A percentile compares a stretch with the other conserved stretches of the same genome.
These are phyloP conservation scores for Hericium alpestre DNA, from an alignment of 768 basidiomycete species.

Conservation along the genomic window DNA sequence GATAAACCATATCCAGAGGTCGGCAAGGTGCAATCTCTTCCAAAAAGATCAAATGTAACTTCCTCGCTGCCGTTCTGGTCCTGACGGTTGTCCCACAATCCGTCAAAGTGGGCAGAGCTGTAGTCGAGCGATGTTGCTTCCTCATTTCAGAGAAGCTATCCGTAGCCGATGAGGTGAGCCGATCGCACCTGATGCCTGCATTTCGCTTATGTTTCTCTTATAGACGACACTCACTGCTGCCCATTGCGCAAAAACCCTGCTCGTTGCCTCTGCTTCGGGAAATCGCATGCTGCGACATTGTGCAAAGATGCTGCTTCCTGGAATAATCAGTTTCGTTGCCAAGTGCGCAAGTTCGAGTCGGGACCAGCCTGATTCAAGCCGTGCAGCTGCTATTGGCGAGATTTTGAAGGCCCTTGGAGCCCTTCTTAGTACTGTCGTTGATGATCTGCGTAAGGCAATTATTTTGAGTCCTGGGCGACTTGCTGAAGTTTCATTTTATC, in stretches of 20 bases:
- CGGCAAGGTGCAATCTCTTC: slow-evolving; percentile 66
- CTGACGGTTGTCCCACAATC: slow-evolving; percentile 66
- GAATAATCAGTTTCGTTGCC: slow-evolving; percentile 71
- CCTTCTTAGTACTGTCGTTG: slow-evolving; percentile 8
- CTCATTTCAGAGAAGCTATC: slow-evolving; percentile 72
- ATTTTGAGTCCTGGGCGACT: not conserved
- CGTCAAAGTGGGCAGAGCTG: slow-evolving; percentile 57
- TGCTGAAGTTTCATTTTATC: not conserved
- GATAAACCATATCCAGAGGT: slow-evolving; percentile 38
- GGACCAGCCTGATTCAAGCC: too few relatives aligned
- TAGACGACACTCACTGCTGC: slow-evolving; percentile 78
- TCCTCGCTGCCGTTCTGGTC: slow-evolving; percentile 76
- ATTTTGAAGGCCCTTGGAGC: slow-evolving; percentile 66
- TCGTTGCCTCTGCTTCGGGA: slow-evolving; percentile 58
- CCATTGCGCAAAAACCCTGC: slow-evolving; percentile 82
- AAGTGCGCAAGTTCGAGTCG: slow-evolving; percentile 33
- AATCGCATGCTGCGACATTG: slow-evolving; percentile 63
- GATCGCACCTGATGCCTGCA: not conserved
- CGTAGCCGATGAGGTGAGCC: slow-evolving; percentile 54
- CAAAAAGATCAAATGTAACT: slow-evolving; percentile 84
- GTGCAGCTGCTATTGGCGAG: slow-evolving; percentile 55
- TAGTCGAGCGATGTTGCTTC: slow-evolving; percentile 79
- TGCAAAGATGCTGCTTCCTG: slow-evolving; percentile 62
- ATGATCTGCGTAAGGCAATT: slow-evolving; percentile 10
- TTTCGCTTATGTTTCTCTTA: not conserved